phyloP scores from a whole-genome alignment of 441 rosid species.

The Brassica balearica region DNA sequence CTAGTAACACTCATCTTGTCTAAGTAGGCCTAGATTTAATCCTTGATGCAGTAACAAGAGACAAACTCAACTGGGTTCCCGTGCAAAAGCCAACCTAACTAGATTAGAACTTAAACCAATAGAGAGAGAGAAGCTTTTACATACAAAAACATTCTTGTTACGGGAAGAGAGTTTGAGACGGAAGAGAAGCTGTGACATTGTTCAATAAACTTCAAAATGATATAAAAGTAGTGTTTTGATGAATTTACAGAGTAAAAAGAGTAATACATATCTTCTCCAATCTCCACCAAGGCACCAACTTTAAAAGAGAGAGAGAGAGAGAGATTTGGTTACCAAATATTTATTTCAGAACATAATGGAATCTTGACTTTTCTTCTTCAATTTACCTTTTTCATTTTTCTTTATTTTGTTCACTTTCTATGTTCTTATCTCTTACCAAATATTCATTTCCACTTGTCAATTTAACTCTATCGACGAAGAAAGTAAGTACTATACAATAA shows the following conservation, averaged over 20 bases:
- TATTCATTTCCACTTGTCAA: no score
- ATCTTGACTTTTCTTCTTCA: background rate
- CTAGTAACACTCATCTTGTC: background rate
- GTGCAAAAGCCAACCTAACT: background rate
- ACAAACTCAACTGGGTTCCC: background rate
- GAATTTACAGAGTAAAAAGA: background rate
- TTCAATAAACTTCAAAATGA: background rate
- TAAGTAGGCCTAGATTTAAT: background rate
- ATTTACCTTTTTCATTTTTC: background rate
- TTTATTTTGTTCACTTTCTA: background rate
- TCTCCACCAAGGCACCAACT: background rate
- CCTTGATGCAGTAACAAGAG: background rate
- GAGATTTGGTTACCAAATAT: background rate
- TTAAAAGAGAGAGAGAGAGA: background rate
- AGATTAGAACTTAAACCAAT: background rate
- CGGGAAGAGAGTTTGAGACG: background rate
- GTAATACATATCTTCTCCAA: background rate
- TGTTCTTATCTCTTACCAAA: background rate
- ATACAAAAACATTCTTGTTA: background rate
- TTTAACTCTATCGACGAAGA: no score
- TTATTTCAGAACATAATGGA: background rate
- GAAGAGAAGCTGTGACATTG: constrained; percentile 4
- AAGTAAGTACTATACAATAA: no score
- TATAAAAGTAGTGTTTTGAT: background rate
- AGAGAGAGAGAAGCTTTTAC: constrained; percentile 1